Percentiles rank a stretch among this genome's conserved stretches.
Conservation (phyloP, 306 rosid species). For the Rosa chinensis region DNA sequence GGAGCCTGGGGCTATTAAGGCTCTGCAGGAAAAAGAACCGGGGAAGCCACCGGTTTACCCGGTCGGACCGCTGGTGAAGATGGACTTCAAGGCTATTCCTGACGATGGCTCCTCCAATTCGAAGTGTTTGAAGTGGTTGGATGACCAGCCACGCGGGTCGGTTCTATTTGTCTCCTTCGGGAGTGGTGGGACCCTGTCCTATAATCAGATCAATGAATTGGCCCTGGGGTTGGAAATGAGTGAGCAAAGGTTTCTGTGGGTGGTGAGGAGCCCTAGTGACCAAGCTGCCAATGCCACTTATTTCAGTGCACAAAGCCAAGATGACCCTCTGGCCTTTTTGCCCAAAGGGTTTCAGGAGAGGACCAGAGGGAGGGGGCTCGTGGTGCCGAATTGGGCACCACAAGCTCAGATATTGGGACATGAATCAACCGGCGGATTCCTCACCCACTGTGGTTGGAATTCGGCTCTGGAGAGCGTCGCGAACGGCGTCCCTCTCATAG, state of each 20-base stretch:
- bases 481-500: slow-evolving; percentile 63
- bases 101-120: slow-evolving; percentile 12
- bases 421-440: slow-evolving; percentile 58
- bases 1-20: slow-evolving; percentile 46
- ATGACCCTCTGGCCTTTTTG: slow-evolving; percentile 41
- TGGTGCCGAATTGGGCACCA: slow-evolving; percentile 75
- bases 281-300: slow-evolving; percentile 34
- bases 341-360: slow-evolving; percentile 63
- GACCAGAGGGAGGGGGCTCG: slow-evolving; percentile 39
- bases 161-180: slow-evolving; percentile 46
- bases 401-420: slow-evolving; percentile 64
- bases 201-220: slow-evolving; percentile 33
- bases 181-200: slow-evolving; percentile 47
- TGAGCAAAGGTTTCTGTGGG: slow-evolving; percentile 47
- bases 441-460: slow-evolving; percentile 90
- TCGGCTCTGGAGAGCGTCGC: slow-evolving; percentile 59
- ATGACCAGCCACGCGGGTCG: slow-evolving; percentile 43
- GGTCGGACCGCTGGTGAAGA: slow-evolving; percentile 53
- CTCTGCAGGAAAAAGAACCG: slow-evolving; percentile 28
- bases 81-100: slow-evolving; percentile 7
- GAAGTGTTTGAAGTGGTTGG: slow-evolving; percentile 45
- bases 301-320: slow-evolving; percentile 37
- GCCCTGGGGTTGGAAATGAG: slow-evolving; percentile 47
- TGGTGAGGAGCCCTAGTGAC: slow-evolving; percentile 41
- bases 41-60: slow-evolving; percentile 53